Evolutionary conservation across 31 red algal species (phyloP), one percentile per base, ranked within the genome.

Genomic region (Asparagopsis taxiformis): DNA sequence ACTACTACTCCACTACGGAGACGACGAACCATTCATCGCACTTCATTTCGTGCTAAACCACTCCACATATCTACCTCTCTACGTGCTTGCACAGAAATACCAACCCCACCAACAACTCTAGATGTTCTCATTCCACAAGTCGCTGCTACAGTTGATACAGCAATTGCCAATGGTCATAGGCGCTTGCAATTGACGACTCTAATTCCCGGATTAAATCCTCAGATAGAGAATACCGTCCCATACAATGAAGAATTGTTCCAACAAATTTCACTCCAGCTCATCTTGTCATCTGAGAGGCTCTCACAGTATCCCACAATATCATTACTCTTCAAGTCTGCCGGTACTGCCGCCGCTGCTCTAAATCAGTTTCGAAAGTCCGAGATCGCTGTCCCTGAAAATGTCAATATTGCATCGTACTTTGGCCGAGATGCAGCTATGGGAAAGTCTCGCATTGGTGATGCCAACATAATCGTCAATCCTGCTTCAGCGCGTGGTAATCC

Each of bases 381-480:
- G n/a, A n/a, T n/a, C n/a, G n/a, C 21, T 3, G 52, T 31, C 61
- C 6, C 10, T 20, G 63, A 22, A 6, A 34, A 33, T 23, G 29
- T 69, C 16, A 50, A 32, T 6, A 1, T 32, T n/a, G 50, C 29
- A 1, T 3, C 31, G 20, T 55, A 65, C 68, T 35, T 31, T 2
- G 23, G 52, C 1, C 17, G 52, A 22, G 68, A 64, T 39, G 22
- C 11, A 5, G 38, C 31, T 2, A 16, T 4, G 13, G 39, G 31
- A 3, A 36, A 21, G 17, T 38, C 24, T 56, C 25, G 7, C 7
- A 35, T 62, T 34, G n/a, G n/a, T n/a, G n/a, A 53, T 30, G 67
- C 48, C 48, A 74, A 72, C 68, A 46, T 84, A 19, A 33, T 84
- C 38, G 80, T 84, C 16, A 58, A 56, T 21, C 80, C 80, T 13